Conservation (phyloP, 176 grass and related monocot genomes). For the Oryza longistaminata region DNA sequence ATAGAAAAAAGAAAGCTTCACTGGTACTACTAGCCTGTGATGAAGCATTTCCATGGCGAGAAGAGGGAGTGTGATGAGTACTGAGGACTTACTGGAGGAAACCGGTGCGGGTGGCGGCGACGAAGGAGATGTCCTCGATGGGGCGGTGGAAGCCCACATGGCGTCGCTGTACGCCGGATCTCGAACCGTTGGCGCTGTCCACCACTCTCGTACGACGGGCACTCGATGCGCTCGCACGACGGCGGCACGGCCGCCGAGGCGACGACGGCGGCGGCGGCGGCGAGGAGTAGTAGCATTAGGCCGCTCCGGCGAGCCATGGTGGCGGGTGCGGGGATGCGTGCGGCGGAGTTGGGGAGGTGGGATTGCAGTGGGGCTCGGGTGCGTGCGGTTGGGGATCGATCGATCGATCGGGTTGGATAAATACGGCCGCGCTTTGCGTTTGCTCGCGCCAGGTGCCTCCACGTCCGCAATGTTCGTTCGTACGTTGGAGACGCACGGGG, state of each 20-base stretch:
- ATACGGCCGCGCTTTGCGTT: not conserved
- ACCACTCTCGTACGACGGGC: conserved; percentile 85
- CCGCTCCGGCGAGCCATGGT: conserved; percentile 38
- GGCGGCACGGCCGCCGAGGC: conserved; percentile 46
- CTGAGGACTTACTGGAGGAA: conserved; percentile 60
- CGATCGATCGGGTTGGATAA: conserved; percentile 28
- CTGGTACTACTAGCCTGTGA: not conserved
- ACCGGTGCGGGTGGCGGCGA: conserved; percentile 72
- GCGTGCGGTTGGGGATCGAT: conserved; percentile 34
- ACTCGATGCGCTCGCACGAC: conserved; percentile 93
- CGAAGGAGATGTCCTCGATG: conserved; percentile 93
- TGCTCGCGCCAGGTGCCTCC: conserved; percentile 39
- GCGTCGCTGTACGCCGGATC: conserved; percentile 82
- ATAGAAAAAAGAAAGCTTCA: not conserved
- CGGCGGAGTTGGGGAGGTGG: not conserved
- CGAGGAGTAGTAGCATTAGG: conserved; percentile 20
- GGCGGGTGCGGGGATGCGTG: not conserved
- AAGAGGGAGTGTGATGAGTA: too few relatives aligned
- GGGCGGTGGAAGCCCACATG: conserved; percentile 71
- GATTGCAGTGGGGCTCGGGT: conserved; percentile 28
- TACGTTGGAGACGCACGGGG: not conserved
- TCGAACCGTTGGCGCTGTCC: conserved; percentile 85
- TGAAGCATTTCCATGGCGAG: conserved; percentile 4
- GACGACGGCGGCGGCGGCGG: not conserved
- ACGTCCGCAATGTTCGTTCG: conserved; percentile 43